Conservation (phyloP, 1,284 basidiomycete genomes). For the Mycena sp. region DNA sequence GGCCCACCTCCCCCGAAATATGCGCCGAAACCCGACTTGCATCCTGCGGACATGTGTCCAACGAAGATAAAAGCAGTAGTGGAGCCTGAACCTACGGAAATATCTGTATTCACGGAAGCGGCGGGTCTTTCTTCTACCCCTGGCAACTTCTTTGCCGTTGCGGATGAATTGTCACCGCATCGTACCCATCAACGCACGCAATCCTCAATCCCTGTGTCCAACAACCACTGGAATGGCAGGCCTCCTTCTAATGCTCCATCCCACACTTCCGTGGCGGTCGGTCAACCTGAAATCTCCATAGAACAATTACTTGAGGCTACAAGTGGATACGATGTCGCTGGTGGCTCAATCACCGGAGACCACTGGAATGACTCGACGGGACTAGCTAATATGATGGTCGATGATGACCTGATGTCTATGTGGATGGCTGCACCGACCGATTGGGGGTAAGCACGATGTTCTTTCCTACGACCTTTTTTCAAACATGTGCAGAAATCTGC, state of each 20-base stretch:
- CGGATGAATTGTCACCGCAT: not conserved
- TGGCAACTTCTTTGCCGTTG: not conserved
- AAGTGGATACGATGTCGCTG: slow-evolving; percentile 17
- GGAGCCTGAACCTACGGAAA: not conserved
- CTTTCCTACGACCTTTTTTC: not conserved
- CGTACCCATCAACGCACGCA: not conserved
- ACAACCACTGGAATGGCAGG: slow-evolving; percentile 8
- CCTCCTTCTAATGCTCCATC: not conserved
- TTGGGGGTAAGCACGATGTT: slow-evolving; percentile 15
- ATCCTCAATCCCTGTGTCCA: too few relatives aligned
- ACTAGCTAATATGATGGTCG: slow-evolving; percentile 27
- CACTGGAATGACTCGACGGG: slow-evolving; percentile 24
- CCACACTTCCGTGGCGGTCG: not conserved
- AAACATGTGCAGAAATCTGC: slow-evolving; percentile 3
- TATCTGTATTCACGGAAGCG: not conserved
- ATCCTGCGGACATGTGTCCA: slow-evolving; percentile 23
- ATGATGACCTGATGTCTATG: slow-evolving; percentile 27
- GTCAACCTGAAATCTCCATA: slow-evolving; percentile 15
- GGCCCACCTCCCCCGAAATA: slow-evolving; percentile 20
- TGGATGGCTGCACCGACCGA: slow-evolving; percentile 19
- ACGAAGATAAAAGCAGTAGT: not conserved
- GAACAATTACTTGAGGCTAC: slow-evolving; percentile 27
- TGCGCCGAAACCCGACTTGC: not conserved
- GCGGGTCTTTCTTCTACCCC: not conserved
- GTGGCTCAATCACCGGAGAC: slow-evolving; percentile 6